phyloP scores from a whole-genome alignment of 1,284 basidiomycete species.

The Ustilago shanxiensis region DNA sequence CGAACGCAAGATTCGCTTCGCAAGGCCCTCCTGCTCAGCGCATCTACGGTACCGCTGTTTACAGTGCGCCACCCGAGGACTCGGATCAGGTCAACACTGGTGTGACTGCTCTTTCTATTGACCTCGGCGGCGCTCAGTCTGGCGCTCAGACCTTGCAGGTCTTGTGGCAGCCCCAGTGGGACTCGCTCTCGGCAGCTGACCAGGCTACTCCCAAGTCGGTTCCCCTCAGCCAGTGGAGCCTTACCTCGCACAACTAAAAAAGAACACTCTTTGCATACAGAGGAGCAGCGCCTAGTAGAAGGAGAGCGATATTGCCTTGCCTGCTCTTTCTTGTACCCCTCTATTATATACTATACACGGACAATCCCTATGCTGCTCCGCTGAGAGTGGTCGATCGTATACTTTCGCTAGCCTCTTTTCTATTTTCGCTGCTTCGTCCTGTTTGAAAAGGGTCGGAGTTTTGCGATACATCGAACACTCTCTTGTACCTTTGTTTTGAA shows the following conservation, averaged over 20 bases:
- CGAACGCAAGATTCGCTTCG: slow-evolving; percentile 72
- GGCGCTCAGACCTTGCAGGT: slow-evolving; percentile 73
- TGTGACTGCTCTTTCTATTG: slow-evolving; percentile 84
- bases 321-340: neutral
- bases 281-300: slow-evolving; percentile 2
- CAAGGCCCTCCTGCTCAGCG: slow-evolving; percentile 43
- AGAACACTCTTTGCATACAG: neutral
- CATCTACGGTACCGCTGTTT: slow-evolving; percentile 76
- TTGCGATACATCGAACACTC: slow-evolving; percentile 7
- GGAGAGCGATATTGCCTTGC: neutral
- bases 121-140: slow-evolving; percentile 71
- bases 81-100: slow-evolving; percentile 81
- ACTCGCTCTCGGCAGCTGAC: slow-evolving; percentile 53
- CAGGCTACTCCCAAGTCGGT: slow-evolving; percentile 60
- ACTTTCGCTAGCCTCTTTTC: neutral
- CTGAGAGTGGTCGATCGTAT: slow-evolving; percentile 10
- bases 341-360: slow-evolving; percentile 11
- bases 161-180: slow-evolving; percentile 69
- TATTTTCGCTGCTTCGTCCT: slow-evolving; percentile 1
- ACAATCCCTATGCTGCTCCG: slow-evolving; percentile 15
- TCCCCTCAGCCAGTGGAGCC: slow-evolving; percentile 60
- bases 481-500: slow-evolving; percentile 10
- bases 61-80: slow-evolving; percentile 73
- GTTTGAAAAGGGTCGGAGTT: neutral
- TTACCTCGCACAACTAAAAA: slow-evolving; percentile 64